Evolutionary conservation across 129 eudicot genomes (phyloP).

Genomic region (Pulicaria dysenterica): DNA sequence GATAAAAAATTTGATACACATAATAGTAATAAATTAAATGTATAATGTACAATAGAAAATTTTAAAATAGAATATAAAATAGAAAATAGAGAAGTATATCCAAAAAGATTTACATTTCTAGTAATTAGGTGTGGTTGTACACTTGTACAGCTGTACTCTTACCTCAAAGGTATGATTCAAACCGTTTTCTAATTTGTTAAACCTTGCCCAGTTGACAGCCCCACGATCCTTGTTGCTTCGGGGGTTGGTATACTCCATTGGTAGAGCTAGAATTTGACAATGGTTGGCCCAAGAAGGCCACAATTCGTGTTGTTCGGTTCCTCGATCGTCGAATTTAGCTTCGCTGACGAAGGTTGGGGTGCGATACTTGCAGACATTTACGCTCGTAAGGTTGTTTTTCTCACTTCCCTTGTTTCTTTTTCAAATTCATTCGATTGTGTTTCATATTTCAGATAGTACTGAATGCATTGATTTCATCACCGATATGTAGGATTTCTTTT

Average conservation of each 20-base stretch:
- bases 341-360: constrained; percentile 55
- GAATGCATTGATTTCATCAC: not conserved
- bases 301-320: constrained; percentile 65
- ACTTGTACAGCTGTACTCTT: no score
- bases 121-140: no score
- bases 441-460: not conserved
- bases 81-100: no score
- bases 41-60: no score
- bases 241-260: not conserved
- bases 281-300: constrained; percentile 59
- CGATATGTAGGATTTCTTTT: not conserved
- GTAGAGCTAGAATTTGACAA: constrained; percentile 1
- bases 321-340: constrained; percentile 56
- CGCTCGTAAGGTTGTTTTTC: constrained; percentile 40
- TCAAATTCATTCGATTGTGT: not conserved
- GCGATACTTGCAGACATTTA: constrained; percentile 55
- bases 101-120: no score
- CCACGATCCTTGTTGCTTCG: not conserved
- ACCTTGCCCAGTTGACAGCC: not conserved
- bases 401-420: not conserved
- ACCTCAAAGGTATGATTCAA: no score
- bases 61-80: no score
- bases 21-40: no score
- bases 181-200: no score
- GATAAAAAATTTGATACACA: no score